Evolutionary conservation across 2,329 filamentous ascomycete genomes (phyloP), one percentile per base, ranked within the genome.

Genomic region (Penicillium sp.): DNA sequence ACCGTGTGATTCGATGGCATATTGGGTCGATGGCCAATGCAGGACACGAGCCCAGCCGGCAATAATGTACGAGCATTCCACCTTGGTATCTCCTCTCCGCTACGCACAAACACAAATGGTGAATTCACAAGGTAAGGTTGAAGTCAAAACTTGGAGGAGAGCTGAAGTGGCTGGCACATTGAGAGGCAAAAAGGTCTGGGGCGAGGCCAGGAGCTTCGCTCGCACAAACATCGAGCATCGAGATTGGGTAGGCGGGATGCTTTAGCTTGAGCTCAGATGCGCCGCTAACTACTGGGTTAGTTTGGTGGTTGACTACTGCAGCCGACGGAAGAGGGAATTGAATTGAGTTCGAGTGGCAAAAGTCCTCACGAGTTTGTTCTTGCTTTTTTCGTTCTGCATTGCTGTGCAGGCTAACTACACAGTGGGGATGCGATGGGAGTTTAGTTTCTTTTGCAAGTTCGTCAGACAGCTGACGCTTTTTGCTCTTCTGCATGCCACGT

Each of bases 401-500:
- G 15, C n/a, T 46, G 15, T 45, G 44, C 6, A 8, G 11, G 19
- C 44, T 9, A 8, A 7, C 6, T 17, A 45, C 44, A n/a, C 44
- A 52, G 30, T 38, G 49, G 49, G 49, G 49, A 35, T n/a, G 15
- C 7, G 17, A 35, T 30, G 52, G 49, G 29, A 9, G 26, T 47
- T 48, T 26, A 4, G 38, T 50, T 31, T 23, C 55, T 26, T 48
- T 17, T 41, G 35, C 35, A 41, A 53, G 50, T 19, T 31, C 31
- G 17, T 23, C 9, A 41, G 30, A 54, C 51, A 54, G 51, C 23
- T 54, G 31, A 54, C n/a, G n/a, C 35, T 23, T 54, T 44, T 54
- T 54, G 21, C 5, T 26, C 51, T 50, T 50, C 58, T 56, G 52
- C 52, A 56, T 56, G 58, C 52, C 58, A 60, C 58, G 58, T 60